Evolutionary conservation across 2,329 filamentous ascomycete genomes (phyloP).

Genomic region (Claviceps arundinis): DNA sequence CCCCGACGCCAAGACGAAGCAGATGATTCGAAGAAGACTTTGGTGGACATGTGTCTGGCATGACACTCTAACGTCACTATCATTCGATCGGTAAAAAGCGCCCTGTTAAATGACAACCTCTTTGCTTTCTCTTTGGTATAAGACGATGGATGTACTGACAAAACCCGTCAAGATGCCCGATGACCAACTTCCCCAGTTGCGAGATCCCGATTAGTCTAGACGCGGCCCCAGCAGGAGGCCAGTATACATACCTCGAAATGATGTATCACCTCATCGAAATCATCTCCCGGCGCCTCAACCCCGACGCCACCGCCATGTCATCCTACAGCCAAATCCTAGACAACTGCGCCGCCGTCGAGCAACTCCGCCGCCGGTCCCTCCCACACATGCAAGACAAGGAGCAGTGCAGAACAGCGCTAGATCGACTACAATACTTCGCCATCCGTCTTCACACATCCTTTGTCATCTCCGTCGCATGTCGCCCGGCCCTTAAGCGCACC

Average conservation of each 20-base stretch:
- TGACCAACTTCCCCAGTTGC: slow-evolving; percentile 46
- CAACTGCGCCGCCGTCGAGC: slow-evolving; percentile 42
- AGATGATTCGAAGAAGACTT: slow-evolving; percentile 40
- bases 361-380: slow-evolving; percentile 33
- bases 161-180: slow-evolving; percentile 33
- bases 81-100: slow-evolving; percentile 42
- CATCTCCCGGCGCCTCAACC: slow-evolving; percentile 43
- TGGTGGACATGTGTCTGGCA: slow-evolving; percentile 58
- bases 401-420: slow-evolving; percentile 48
- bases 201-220: slow-evolving; percentile 34
- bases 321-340: slow-evolving; percentile 43
- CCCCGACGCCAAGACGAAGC: slow-evolving; percentile 34
- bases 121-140: background rate
- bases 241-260: slow-evolving; percentile 47
- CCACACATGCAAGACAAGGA: slow-evolving; percentile 45
- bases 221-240: slow-evolving; percentile 21
- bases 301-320: slow-evolving; percentile 35
- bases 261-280: slow-evolving; percentile 53
- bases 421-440: slow-evolving; percentile 50
- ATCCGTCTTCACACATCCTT: slow-evolving; percentile 53
- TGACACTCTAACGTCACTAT: slow-evolving; percentile 51
- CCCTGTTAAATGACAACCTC: background rate
- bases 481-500: slow-evolving; percentile 45
- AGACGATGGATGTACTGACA: background rate
- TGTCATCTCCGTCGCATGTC: slow-evolving; percentile 51